phyloP scores from a whole-genome alignment of 192 early-diverging fungal species.

The Coemansia sp. region DNA sequence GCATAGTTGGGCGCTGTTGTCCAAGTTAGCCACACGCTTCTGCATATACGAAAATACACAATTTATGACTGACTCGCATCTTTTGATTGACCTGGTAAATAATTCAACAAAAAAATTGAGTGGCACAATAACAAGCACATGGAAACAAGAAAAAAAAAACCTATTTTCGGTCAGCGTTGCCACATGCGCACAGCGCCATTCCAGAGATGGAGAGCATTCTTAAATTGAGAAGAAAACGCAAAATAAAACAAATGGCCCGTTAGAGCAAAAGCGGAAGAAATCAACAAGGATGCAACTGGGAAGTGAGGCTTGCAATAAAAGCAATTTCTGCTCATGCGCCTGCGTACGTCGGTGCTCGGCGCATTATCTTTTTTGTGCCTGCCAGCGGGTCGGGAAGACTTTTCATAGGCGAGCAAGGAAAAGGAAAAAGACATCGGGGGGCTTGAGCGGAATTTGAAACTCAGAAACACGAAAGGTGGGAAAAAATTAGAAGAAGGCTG shows the following conservation, averaged over 20 bases:
- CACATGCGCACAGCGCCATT: too few species aligned
- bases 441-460: slow-evolving; percentile 2
- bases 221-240: too few species aligned
- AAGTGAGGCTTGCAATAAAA: neutral
- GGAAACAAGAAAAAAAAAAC: neutral
- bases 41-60: neutral
- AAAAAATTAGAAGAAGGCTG: neutral
- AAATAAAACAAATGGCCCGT: neutral
- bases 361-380: neutral
- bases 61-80: neutral
- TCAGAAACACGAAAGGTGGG: neutral
- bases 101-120: neutral
- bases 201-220: too few species aligned
- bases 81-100: slow-evolving; percentile 1
- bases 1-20: neutral
- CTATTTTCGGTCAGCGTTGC: neutral
- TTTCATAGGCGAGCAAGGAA: neutral
- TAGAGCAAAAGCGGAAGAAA: neutral
- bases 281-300: slow-evolving; percentile 1
- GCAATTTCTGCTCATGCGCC: neutral
- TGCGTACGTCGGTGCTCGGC: neutral
- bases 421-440: neutral
- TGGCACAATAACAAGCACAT: neutral
- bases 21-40: slow-evolving; percentile 4
- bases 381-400: slow-evolving; percentile 1